These are phyloP conservation scores for Bryoerythrophyllum caledonicum DNA, from an alignment of 225 moss, liverwort and hornwort species.

Conservation along the genomic window DNA sequence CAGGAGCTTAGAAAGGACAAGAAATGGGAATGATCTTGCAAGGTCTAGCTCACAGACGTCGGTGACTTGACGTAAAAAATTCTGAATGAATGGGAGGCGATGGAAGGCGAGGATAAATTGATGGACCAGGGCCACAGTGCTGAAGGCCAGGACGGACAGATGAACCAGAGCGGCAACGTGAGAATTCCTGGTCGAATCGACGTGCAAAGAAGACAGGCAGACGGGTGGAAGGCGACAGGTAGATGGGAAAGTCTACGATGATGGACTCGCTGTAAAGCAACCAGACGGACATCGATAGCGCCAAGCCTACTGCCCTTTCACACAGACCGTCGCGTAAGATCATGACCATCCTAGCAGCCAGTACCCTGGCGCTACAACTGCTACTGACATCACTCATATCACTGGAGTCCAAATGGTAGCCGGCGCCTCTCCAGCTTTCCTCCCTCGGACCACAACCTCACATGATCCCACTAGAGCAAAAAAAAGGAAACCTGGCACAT, in stretches of 20 bases:
- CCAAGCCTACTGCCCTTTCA: neutral
- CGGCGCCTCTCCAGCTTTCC: constrained; percentile 21
- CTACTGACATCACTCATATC: constrained; percentile 16
- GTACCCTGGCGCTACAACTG: neutral
- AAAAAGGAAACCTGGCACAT: neutral
- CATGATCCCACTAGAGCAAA: neutral
- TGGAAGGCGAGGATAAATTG: neutral
- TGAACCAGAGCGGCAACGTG: neutral
- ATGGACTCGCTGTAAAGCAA: constrained; percentile 22
- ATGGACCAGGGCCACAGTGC: neutral
- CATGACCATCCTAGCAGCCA: constrained; percentile 1
- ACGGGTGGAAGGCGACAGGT: constrained; percentile 29
- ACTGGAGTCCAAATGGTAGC: neutral
- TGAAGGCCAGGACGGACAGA: constrained; percentile 10
- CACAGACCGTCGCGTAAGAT: neutral
- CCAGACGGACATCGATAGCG: constrained; percentile 9
- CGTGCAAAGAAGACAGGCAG: neutral
- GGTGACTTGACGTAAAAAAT: neutral
- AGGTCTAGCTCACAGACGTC: neutral
- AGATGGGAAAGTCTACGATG: constrained; percentile 31
- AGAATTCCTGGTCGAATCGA: constrained; percentile 2
- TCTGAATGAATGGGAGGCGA: neutral
- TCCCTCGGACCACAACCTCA: neutral
- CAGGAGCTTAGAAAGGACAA: neutral
- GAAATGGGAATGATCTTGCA: neutral